Evolutionary conservation across 352 stramenopile genomes (phyloP).

Genomic region (Achlya hypogyna): DNA sequence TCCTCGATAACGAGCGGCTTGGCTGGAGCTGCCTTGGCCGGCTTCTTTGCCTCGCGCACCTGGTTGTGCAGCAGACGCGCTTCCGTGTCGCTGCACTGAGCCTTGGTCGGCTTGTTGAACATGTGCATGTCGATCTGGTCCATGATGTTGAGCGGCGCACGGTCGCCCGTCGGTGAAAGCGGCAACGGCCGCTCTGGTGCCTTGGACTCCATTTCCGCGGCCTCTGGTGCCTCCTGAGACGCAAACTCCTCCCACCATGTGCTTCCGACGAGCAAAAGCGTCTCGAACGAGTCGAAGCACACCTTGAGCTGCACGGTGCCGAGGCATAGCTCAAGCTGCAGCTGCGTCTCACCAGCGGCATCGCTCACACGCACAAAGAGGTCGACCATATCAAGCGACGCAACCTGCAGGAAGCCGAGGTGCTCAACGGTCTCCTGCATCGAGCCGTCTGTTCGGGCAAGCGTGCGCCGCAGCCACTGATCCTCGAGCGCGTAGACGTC

Average conservation of each 20-base stretch:
- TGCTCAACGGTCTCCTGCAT: slow-evolving; percentile 23
- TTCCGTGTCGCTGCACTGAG: slow-evolving; percentile 78
- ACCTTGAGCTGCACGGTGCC: slow-evolving; percentile 82
- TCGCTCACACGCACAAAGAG: slow-evolving; percentile 69
- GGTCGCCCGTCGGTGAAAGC: background rate
- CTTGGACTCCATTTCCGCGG: slow-evolving; percentile 37
- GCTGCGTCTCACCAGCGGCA: slow-evolving; percentile 32
- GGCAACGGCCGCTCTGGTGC: background rate
- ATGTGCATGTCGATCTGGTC: slow-evolving; percentile 70
- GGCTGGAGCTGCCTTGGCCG: slow-evolving; percentile 42
- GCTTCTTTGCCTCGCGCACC: slow-evolving; percentile 31
- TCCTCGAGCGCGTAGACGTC: slow-evolving; percentile 9
- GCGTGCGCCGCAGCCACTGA: background rate
- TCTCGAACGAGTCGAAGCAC: slow-evolving; percentile 86
- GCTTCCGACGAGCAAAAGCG: slow-evolving; percentile 58
- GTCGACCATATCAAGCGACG: slow-evolving; percentile 79
- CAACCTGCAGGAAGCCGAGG: slow-evolving; percentile 71
- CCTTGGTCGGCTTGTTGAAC: slow-evolving; percentile 47
- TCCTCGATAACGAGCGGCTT: slow-evolving; percentile 83
- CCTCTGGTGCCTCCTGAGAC: slow-evolving; percentile 37
- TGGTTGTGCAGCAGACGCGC: slow-evolving; percentile 62
- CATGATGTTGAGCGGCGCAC: slow-evolving; percentile 39
- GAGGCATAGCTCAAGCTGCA: slow-evolving; percentile 74
- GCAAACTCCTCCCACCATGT: slow-evolving; percentile 64
- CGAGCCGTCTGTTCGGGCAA: background rate